These are phyloP conservation scores for Rhodosporidiobolus odoratus DNA, from an alignment of 768 basidiomycete genomes.

Conservation along the genomic window DNA sequence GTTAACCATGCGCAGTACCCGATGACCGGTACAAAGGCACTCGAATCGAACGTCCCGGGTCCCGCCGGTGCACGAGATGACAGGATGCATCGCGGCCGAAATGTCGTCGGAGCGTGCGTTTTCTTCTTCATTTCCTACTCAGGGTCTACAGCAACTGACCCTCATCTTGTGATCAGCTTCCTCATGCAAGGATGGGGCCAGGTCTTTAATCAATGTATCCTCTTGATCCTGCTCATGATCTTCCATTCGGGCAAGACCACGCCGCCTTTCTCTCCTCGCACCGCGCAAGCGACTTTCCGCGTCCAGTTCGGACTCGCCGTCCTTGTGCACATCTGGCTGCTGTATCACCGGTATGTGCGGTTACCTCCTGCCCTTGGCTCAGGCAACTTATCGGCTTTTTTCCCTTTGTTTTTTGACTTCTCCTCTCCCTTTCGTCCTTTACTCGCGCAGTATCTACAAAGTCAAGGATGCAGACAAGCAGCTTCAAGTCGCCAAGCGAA, in stretches of 20 bases:
- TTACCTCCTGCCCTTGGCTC: constrained; percentile 46
- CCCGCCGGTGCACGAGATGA: constrained; percentile 46
- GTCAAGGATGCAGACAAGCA: constrained; percentile 44
- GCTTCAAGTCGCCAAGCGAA: constrained; percentile 45
- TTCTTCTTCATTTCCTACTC: background rate
- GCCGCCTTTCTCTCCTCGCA: constrained; percentile 41
- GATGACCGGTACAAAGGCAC: constrained; percentile 48
- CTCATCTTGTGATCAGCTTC: constrained; percentile 38
- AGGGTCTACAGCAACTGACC: background rate
- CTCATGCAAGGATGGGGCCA: constrained; percentile 48
- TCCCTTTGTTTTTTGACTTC: too few species aligned
- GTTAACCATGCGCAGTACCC: constrained; percentile 45
- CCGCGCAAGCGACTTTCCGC: constrained; percentile 50
- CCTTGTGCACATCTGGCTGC: constrained; percentile 50
- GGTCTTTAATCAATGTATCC: constrained; percentile 43
- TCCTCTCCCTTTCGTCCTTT: background rate
- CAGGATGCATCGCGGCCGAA: constrained; percentile 49
- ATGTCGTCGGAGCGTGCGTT: constrained; percentile 47
- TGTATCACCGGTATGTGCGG: constrained; percentile 44
- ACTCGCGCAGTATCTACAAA: constrained; percentile 44
- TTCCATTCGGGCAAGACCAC: constrained; percentile 43
- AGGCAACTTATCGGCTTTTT: too few species aligned
- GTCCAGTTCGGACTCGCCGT: constrained; percentile 50
- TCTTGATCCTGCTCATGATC: constrained; percentile 49
- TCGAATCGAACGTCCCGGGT: constrained; percentile 44